A percentile compares a stretch with the other conserved stretches of the same genome.
Evolutionary conservation across 495 filamentous ascomycete species (phyloP).

Genomic region (Ramalina intermedia): DNA sequence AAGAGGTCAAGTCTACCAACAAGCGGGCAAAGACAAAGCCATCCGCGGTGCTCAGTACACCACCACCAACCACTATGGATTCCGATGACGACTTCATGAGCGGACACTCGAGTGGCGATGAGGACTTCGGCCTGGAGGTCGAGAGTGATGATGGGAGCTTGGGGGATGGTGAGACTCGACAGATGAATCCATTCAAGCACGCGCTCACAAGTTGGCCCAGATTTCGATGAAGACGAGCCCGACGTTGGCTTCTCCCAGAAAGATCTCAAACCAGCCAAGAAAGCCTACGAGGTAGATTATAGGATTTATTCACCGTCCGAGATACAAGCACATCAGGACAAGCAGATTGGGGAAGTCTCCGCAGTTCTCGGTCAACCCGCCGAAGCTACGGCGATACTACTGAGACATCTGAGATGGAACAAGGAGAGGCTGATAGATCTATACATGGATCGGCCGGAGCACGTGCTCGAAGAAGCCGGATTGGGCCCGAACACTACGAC

Average conservation of each 20-base stretch:
- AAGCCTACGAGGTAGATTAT: constrained; percentile 73
- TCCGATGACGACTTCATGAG: constrained; percentile 96
- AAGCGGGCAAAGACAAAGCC: constrained; percentile 37
- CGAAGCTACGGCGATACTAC: constrained; percentile 75
- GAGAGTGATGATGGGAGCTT: constrained; percentile 70
- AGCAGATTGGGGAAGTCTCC: constrained; percentile 75
- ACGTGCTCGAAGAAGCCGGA: constrained; percentile 74
- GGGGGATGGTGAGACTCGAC: constrained; percentile 49
- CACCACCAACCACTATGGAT: constrained; percentile 53
- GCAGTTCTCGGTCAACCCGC: constrained; percentile 73
- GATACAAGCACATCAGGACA: constrained; percentile 69
- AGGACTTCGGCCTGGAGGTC: constrained; percentile 47
- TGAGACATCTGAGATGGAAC: constrained; percentile 86
- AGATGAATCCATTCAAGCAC: background rate
- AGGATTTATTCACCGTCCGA: constrained; percentile 65
- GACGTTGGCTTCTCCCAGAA: constrained; percentile 67
- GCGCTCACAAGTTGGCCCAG: constrained; percentile 19
- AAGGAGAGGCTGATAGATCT: constrained; percentile 86
- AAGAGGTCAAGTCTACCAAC: constrained; percentile 23
- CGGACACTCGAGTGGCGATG: constrained; percentile 61
- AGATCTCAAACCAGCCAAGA: constrained; percentile 54
- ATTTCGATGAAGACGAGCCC: constrained; percentile 59
- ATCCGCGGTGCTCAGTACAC: constrained; percentile 43
- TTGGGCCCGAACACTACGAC: constrained; percentile 50
- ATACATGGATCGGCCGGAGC: constrained; percentile 74